Base-by-base conservation (phyloP, 1,284 basidiomycete species). In the Ceratobasidium theobromae region DNA sequence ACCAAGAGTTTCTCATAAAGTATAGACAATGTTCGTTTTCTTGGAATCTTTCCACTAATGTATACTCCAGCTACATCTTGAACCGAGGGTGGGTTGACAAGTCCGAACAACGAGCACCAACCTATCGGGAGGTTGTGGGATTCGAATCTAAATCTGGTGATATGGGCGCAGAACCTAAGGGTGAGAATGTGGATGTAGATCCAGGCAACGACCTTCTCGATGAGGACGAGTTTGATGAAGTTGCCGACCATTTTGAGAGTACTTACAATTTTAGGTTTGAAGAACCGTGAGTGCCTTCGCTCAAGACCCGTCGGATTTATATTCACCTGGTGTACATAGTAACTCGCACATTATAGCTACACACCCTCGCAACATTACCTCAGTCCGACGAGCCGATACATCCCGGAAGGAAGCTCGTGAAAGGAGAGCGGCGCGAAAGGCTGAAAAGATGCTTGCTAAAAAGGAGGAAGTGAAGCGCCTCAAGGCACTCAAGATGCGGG, bases 261-360 rank as follows among this genome's bases (percentile, higher is more conserved):
- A 88, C 88, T n/a, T 96, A 95, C 77, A 96, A 96, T 74, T 95
- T 95, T 80, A 86, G 94, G 58, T 96, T 91, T 74, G 93, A 98
- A 76, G 94, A 98, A 76, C 89, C 91, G 85, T 92, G 71, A 74
- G 90, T 84, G 30, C 46, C 43, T 52, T 6, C 49, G 55, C 48
- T 60, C n/a, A n/a, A 28, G 1, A 40, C 28, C 45, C 21, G 65
- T 33, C 49, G 12, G 38, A 27, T 11, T 48, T 16, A 43, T 40
- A 23, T 21, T 68, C 54, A 62, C 48, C 58, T 28, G 49, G 46
- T 41, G 51, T 45, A 11, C 18, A 18, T 72, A 93, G 91, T 46
- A 86, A 86, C 32, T 87, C 88, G 1, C 82, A 83, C 0, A 79
- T 81, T n/a, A 93, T 98, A 67, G 76, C 85, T 43, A 81, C 88